Base-by-base conservation (phyloP, 2,329 filamentous ascomycete genomes). In the Pyrenochaeta sp. region DNA sequence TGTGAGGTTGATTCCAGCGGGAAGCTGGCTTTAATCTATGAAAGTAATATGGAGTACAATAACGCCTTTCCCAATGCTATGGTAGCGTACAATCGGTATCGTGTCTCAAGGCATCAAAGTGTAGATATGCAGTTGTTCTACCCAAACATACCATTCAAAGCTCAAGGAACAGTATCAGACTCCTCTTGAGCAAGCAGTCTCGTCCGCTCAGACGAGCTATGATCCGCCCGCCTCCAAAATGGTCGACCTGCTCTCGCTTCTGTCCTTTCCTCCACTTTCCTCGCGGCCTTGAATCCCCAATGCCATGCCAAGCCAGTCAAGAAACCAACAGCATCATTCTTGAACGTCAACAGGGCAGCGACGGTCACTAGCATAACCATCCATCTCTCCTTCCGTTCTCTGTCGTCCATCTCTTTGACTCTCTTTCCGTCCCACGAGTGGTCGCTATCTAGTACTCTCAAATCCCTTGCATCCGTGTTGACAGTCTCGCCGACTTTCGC, bases 311-410 rank as follows among this genome's bases (percentile, higher is more conserved):
- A 82, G 0, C 93, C 93, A 0, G 87, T 89, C 10, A 88, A 48
- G 60, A 96, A 96, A 0, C 93, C 93, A 5, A 96, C 82, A 0
- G 87, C 91, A 71, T 96, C 92, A 63, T 96, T 97, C 68, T 85
- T 88, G 61, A 96, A 96, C 0, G 90, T 90, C 35, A 97, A 72
- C 40, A 96, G 80, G 3, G 87, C 82, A 0, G 89, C 91, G 7
- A 90, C 84, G 0, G 93, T 97, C 50, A 92, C 86, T 45, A 96
- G 79, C 91, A 96, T 95, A 0, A 96, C 86, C 15, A 85, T 89
- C 88, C 90, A 96, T 44, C 91, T 80, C 67, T 90, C 84, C 42
- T 81, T 81, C 31, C 85, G 81, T 71, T 94, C 89, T 37, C 82
- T 76, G 11, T 90, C 86, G 1, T 80, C 82, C 2, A 88, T 68